Conservation (phyloP, 2,329 filamentous ascomycete genomes). For the Xylariaceae sp. region DNA sequence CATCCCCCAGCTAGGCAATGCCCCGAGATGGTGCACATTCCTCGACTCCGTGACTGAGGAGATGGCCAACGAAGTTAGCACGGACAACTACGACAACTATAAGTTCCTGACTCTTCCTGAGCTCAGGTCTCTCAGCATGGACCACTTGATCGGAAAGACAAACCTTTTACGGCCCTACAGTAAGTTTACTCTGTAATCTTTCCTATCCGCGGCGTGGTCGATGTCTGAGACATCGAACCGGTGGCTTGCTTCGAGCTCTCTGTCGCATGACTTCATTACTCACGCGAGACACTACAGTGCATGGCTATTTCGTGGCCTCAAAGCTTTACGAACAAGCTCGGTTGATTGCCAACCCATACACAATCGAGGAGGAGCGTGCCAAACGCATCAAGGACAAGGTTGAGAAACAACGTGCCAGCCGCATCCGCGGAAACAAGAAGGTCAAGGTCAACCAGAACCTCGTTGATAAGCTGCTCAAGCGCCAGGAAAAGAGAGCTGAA, state of each 20-base stretch:
- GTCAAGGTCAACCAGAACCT: conserved; percentile 89
- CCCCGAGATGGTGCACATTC: conserved; percentile 93
- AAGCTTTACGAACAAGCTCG: conserved; percentile 92
- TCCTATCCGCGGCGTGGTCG: too few relatives aligned
- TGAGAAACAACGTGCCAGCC: conserved; percentile 89
- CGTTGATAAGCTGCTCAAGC: conserved; percentile 65
- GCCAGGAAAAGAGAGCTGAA: conserved; percentile 51
- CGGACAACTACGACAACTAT: conserved; percentile 95
- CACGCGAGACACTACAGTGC: conserved; percentile 59
- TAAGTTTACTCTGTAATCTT: neutral
- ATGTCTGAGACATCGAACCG: too few relatives aligned
- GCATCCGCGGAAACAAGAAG: conserved; percentile 92
- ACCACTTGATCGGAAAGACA: conserved; percentile 84
- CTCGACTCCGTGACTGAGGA: conserved; percentile 97
- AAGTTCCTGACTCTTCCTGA: conserved; percentile 92
- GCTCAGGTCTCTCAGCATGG: conserved; percentile 74
- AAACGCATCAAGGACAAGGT: conserved; percentile 93
- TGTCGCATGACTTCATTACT: too few relatives aligned
- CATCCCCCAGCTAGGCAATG: conserved; percentile 85
- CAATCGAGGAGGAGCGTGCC: conserved; percentile 84
- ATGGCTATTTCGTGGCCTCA: conserved; percentile 95
- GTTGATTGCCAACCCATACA: conserved; percentile 86
- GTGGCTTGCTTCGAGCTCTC: too few relatives aligned
- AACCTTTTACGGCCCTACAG: conserved; percentile 84
- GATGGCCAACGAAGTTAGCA: conserved; percentile 77